Evolutionary conservation across 257 asterid species (phyloP).

Genomic region (Ilex aquifolium): DNA sequence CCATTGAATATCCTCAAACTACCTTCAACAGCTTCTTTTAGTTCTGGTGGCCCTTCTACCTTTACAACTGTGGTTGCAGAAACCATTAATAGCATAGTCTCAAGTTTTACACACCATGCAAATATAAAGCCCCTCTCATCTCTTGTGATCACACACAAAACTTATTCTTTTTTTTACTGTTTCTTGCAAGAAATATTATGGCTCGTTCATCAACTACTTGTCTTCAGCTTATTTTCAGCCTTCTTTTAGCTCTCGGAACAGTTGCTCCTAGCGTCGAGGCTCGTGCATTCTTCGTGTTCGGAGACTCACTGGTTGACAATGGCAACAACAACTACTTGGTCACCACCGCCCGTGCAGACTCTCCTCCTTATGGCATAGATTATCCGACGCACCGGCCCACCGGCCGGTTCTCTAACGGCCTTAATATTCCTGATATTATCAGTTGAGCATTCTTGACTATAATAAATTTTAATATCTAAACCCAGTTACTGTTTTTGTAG

Average conservation of each 20-base stretch:
- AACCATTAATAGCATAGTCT: too few relatives aligned
- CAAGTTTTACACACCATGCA: too few relatives aligned
- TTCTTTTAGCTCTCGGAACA: conserved; percentile 7
- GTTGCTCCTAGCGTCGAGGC: conserved; percentile 10
- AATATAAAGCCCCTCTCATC: too few relatives aligned
- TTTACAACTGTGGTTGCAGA: too few relatives aligned
- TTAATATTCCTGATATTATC: conserved; percentile 41
- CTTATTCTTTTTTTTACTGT: too few relatives aligned
- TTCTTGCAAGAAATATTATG: conserved; percentile 5
- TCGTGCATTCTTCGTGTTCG: conserved; percentile 40
- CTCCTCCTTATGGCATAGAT: conserved; percentile 43
- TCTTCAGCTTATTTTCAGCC: conserved; percentile 11
- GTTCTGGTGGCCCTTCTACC: too few relatives aligned
- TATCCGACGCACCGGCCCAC: conserved; percentile 29
- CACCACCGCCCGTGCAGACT: conserved; percentile 41
- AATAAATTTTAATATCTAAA: not conserved
- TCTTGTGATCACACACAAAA: too few relatives aligned
- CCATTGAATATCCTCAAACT: too few relatives aligned
- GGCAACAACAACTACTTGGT: conserved; percentile 42
- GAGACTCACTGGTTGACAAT: conserved; percentile 41
- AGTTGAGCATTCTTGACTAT: conserved; percentile 14
- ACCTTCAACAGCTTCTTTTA: too few relatives aligned
- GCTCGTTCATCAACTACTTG: conserved; percentile 1
- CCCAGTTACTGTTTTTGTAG: too few relatives aligned
- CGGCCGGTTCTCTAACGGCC: conserved; percentile 53